Conservation (phyloP, 2,329 filamentous ascomycete species). For the Verticillium longisporum region DNA sequence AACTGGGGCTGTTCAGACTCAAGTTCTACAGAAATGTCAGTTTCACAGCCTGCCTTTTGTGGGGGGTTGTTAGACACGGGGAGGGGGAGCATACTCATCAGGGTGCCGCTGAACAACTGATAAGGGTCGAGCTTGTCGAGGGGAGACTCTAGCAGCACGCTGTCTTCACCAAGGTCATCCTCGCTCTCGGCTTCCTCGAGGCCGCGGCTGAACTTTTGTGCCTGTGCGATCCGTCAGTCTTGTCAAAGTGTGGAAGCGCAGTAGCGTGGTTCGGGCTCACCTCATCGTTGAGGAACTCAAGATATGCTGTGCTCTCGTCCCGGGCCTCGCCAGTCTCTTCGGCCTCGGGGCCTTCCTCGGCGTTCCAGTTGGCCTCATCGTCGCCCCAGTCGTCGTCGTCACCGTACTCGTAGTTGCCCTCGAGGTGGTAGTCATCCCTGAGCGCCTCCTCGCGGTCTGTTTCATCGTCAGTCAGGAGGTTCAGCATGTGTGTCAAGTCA, state of each 20-base stretch:
- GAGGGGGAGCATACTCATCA: slow-evolving; percentile 62
- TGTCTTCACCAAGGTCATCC: slow-evolving; percentile 88
- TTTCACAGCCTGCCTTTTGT: slow-evolving; percentile 5
- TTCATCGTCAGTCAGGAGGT: slow-evolving; percentile 15
- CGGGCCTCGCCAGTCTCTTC: slow-evolving; percentile 63
- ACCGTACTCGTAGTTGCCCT: slow-evolving; percentile 53
- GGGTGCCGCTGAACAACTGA: slow-evolving; percentile 72
- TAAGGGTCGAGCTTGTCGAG: slow-evolving; percentile 96
- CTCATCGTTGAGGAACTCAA: slow-evolving; percentile 94
- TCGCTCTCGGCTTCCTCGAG: slow-evolving; percentile 62
- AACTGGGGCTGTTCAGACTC: slow-evolving; percentile 88
- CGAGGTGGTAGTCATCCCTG: slow-evolving; percentile 75
- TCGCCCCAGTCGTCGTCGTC: slow-evolving; percentile 79
- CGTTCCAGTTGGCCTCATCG: slow-evolving; percentile 75
- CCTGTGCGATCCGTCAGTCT: slow-evolving; percentile 39
- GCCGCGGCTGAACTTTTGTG: slow-evolving; percentile 73
- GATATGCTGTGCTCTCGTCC: slow-evolving; percentile 88
- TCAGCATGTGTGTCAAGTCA: too few species aligned
- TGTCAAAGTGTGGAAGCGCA: not conserved
- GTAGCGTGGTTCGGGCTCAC: slow-evolving; percentile 31
- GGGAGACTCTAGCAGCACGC: slow-evolving; percentile 85
- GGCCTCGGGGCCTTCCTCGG: slow-evolving; percentile 61
- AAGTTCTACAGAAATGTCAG: slow-evolving; percentile 51
- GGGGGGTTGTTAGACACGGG: not conserved
- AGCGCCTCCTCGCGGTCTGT: slow-evolving; percentile 84